These are phyloP conservation scores for Pichia exigua DNA, from an alignment of 805 yeast genomes.

Conservation along the genomic window DNA sequence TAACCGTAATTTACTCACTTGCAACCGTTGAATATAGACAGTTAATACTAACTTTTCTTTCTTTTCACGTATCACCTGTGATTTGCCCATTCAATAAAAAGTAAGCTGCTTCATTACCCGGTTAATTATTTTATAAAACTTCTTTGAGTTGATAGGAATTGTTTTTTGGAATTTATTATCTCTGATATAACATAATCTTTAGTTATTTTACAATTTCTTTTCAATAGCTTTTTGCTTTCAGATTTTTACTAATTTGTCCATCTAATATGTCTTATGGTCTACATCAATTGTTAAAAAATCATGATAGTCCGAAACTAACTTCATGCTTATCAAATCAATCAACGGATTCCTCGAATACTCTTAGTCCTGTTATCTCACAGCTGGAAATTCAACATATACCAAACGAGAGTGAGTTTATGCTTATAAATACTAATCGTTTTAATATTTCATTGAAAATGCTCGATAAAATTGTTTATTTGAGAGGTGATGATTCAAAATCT, in stretches of 20 bases:
- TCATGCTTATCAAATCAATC: neutral
- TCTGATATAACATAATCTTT: no score
- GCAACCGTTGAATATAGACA: no score
- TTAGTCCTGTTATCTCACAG: neutral
- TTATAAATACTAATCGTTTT: constrained; percentile 1
- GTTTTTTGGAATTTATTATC: no score
- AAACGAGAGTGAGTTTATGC: constrained; percentile 1
- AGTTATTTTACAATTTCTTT: neutral
- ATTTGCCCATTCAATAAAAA: no score
- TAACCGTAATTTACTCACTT: no score
- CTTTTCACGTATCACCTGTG: no score
- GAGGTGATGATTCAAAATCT: neutral
- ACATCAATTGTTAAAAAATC: neutral
- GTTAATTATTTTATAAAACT: no score
- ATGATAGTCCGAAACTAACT: neutral
- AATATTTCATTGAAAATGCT: constrained; percentile 8
- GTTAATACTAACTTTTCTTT: no score
- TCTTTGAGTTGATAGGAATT: no score
- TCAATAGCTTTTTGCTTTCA: no score
- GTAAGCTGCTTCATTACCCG: no score
- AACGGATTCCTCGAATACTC: neutral
- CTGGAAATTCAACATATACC: constrained; percentile 4
- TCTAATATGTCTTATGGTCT: neutral
- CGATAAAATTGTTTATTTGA: constrained; percentile 12
- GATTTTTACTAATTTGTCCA: neutral